Evolutionary conservation across 768 basidiomycete species (phyloP).

Genomic region (Mycena vitilis): DNA sequence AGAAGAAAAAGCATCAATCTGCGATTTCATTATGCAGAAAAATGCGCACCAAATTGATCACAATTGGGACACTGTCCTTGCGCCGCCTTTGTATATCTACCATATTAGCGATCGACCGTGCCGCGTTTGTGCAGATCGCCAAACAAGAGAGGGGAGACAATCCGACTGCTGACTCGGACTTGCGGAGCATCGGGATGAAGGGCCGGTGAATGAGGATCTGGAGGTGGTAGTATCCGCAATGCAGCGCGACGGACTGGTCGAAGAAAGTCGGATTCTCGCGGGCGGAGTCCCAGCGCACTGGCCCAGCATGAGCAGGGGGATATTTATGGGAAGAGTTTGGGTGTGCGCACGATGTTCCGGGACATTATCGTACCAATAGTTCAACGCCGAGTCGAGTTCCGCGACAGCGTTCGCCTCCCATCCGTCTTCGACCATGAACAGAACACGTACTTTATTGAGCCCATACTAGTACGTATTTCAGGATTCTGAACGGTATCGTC

Average conservation of each 20-base stretch:
- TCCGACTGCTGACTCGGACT: constrained; percentile 42
- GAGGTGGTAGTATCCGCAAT: constrained; percentile 58
- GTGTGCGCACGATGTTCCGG: constrained; percentile 59
- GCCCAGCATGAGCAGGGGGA: constrained; percentile 28
- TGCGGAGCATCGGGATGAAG: constrained; percentile 77
- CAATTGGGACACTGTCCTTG: constrained; percentile 44
- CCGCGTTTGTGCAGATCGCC: constrained; percentile 87
- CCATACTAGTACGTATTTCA: constrained; percentile 59
- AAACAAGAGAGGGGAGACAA: constrained; percentile 39
- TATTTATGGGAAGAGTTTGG: constrained; percentile 53
- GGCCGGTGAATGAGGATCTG: constrained; percentile 85
- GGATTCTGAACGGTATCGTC: too few species aligned
- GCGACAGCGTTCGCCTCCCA: constrained; percentile 76
- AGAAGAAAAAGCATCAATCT: neutral
- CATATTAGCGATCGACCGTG: constrained; percentile 79
- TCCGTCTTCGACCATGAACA: constrained; percentile 57
- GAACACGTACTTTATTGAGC: constrained; percentile 69
- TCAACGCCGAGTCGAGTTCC: constrained; percentile 81
- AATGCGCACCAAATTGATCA: too few species aligned
- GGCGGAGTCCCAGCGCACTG: constrained; percentile 59
- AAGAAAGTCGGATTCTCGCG: constrained; percentile 54
- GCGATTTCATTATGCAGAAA: too few species aligned
- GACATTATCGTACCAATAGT: constrained; percentile 64
- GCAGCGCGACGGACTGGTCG: constrained; percentile 68
- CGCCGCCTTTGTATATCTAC: constrained; percentile 61